Evolutionary conservation across 2,329 filamentous ascomycete genomes (phyloP), one percentile per base, ranked within the genome.

Genomic region (Sphaerulina vaccinii): DNA sequence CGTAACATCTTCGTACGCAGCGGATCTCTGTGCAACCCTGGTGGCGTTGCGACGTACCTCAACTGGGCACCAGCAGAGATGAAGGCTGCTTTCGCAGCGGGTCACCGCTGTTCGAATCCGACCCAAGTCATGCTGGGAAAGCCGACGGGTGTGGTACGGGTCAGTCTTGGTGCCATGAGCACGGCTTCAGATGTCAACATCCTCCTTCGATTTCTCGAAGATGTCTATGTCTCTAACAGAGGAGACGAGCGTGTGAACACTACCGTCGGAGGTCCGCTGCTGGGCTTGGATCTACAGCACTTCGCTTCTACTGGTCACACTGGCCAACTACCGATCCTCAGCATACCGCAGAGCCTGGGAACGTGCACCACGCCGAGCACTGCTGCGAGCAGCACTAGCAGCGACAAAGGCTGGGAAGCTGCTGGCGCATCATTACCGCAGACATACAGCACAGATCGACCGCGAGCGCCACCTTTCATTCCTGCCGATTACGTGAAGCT

Each of bases 121-220:
- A 71, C 75, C 18, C 76, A 80, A 56, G 62, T 83, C 21, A 75
- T 82, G 52, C 69, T 78, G 9, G 75, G 78, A 15, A 73, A 77
- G 39, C 75, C 81, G 1, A 82, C 81, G 21, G 83, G 83, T 0
- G 80, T 85, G 37, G 79, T 84, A 5, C 73, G 83, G 16, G 79
- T 77, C 5, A 83, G 80, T 52, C 69, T 86, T 1, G 83, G 83
- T 0, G 81, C 82, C 10, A 83, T 83, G 79, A 83, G 77, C 55
- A 83, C 79, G 2, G 64, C 73, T 16, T 66, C 70, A 2, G 83
- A 85, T 55, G 73, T 84, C 11, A 73, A 84, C 32, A 75, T 71
- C 5, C 87, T 97, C 46, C 58, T 93, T 9, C 43, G 57, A 9
- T 70, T 70, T 55, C 41, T 70, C 15, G 54, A 66, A 23, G 62